Evolutionary conservation across 2,329 filamentous ascomycete species (phyloP), one percentile per base, ranked within the genome.

Genomic region (Colletotrichum shisoi): DNA sequence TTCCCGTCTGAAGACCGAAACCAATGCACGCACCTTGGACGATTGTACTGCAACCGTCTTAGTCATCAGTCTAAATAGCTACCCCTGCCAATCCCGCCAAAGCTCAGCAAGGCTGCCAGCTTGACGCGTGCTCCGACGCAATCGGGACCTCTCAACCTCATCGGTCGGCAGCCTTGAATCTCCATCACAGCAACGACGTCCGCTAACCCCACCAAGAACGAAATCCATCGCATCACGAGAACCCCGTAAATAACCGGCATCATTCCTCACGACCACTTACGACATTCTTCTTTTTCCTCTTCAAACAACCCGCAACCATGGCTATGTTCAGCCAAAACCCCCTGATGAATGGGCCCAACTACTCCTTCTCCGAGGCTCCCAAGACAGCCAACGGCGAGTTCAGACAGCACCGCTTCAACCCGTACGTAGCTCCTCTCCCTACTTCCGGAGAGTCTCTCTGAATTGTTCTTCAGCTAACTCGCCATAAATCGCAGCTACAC

Each of bases 401-500:
- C 69, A 84, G 86, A 73, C 82, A 95, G 83, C 94, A 96, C 81
- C 88, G 89, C 73, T 97, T 97, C 83, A 94, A 97, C 81, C 94
- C 94, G 94, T 97, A 87, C 75, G 91, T 72, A 56, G 42, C 57
- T 48, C 53, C 24, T 42, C 7, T 31, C 31, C 21, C 19, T 9
- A 34, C 31, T 7, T 62, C 11, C 21, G 8, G 27, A 6, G 3
- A 39, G 19, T 24, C n/a, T 31, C 53, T 21, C 24, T 24, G 53
- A 15, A 3, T 2, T 69, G 17, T 15, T 54, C 65, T 40, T 3
- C 31, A 58, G 57, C 58, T 62, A 24, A 44, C 31, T 59, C 70
- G 42, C 72, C 63, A 53, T 27, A 27, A 46, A n/a, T 17, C 17
- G 44, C 11, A 95, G 92, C 73, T 99, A 99, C 82, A 96, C 95